Evolutionary conservation across 2,329 filamentous ascomycete species (phyloP).

Genomic region (Diaporthe amygdali): DNA sequence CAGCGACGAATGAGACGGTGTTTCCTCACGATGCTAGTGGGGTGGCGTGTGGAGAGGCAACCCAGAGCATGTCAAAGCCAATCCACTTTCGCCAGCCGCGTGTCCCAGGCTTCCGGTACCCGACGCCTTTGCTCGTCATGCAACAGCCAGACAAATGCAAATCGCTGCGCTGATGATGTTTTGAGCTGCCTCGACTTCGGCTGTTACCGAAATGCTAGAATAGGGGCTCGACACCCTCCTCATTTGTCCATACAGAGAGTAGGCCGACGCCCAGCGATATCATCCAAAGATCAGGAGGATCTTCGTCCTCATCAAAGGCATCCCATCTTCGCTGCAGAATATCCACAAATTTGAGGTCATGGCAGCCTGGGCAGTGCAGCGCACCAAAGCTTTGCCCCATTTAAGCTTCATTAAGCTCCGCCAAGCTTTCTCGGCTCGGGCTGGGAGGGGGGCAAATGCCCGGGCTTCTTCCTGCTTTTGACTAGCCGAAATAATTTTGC

Average conservation of each 20-base stretch:
- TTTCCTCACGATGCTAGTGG: slow-evolving; percentile 1
- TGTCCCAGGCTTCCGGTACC: slow-evolving; percentile 11
- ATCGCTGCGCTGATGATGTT: neutral
- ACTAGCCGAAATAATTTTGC: neutral
- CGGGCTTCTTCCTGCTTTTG: neutral
- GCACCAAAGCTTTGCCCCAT: neutral
- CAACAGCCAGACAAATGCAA: neutral
- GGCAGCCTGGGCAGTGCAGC: slow-evolving; percentile 5
- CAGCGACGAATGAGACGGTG: neutral
- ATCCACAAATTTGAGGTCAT: neutral
- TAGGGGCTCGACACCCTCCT: no score
- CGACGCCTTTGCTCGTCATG: neutral
- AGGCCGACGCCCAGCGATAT: neutral
- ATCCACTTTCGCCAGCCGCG: neutral
- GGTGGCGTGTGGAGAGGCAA: slow-evolving; percentile 1
- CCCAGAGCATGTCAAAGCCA: neutral
- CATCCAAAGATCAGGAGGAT: neutral
- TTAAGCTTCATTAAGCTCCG: neutral
- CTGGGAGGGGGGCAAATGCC: neutral
- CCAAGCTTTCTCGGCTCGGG: slow-evolving; percentile 16
- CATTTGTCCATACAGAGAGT: no score
- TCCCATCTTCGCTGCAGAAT: neutral
- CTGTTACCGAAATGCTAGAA: neutral
- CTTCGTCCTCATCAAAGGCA: neutral
- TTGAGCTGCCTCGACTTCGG: neutral